These are phyloP conservation scores for Pichia scutulata DNA, from an alignment of 805 yeast genomes.

Conservation along the genomic window DNA sequence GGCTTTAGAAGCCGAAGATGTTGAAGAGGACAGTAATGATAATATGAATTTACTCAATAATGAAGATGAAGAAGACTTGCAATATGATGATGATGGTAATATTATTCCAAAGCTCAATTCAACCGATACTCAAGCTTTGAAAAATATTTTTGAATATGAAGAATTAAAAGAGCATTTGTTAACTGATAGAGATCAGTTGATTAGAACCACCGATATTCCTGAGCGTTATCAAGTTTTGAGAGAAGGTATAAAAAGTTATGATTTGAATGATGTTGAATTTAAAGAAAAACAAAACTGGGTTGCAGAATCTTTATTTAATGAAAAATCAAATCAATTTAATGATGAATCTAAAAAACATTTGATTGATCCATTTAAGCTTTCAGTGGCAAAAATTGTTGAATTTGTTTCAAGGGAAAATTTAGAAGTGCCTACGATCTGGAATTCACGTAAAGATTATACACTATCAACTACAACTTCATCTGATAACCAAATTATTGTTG, in stretches of 20 bases:
- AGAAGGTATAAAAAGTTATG: slow-evolving; percentile 55
- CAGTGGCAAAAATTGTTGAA: slow-evolving; percentile 65
- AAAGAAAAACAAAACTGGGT: slow-evolving; percentile 76
- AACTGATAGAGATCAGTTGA: slow-evolving; percentile 84
- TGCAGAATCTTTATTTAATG: slow-evolving; percentile 50
- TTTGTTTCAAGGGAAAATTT: slow-evolving; percentile 68
- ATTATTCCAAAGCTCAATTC: slow-evolving; percentile 23
- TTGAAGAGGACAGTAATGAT: slow-evolving; percentile 50
- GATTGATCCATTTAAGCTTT: slow-evolving; percentile 49
- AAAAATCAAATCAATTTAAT: slow-evolving; percentile 41
- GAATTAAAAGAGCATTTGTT: slow-evolving; percentile 86
- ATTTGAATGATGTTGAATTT: slow-evolving; percentile 62
- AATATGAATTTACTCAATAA: slow-evolving; percentile 43
- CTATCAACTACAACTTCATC: slow-evolving; percentile 40
- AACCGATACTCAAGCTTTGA: slow-evolving; percentile 48
- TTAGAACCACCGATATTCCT: slow-evolving; percentile 82
- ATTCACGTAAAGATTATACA: slow-evolving; percentile 87
- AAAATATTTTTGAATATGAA: slow-evolving; percentile 90
- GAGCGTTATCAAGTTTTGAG: slow-evolving; percentile 85
- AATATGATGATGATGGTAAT: slow-evolving; percentile 32
- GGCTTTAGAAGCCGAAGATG: slow-evolving; percentile 89
- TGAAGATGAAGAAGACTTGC: slow-evolving; percentile 26
- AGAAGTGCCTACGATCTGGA: slow-evolving; percentile 94
- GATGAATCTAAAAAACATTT: slow-evolving; percentile 28
- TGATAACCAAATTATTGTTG: slow-evolving; percentile 37